Evolutionary conservation across 2,329 filamentous ascomycete genomes (phyloP), one percentile per base, ranked within the genome.

Genomic region (Aspergillus ustus): DNA sequence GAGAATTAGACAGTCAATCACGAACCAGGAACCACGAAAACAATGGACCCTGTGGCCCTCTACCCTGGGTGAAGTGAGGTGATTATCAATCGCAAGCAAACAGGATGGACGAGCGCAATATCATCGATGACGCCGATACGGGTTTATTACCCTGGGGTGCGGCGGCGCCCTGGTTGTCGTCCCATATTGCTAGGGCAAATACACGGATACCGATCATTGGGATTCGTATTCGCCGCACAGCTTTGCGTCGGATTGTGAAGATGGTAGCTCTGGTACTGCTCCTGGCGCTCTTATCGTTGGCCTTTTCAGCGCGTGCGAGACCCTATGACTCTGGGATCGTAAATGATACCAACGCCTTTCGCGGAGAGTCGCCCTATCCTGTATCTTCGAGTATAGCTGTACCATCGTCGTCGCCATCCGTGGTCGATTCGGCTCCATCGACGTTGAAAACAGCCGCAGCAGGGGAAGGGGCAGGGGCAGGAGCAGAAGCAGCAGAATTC

Each of bases 241-340:
- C 7, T 22, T 40, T 61, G n/a, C 59, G 51, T 20, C 55, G 56
- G 28, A 58, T n/a, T 54, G 20, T 60, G 54, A 63, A 61, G 45
- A 63, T 63, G 58, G 25, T 54, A 6, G n/a, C 58, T 19, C 17
- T 61, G 1, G 9, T 63, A 31, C 50, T n/a, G 1, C 4, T 63
- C 9, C 34, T 63, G 13, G 28, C 57, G 3, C 45, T 60, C 3
- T n/a, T 61, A 6, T 60, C 49, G 7, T 20, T 57, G 2, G 50
- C 57, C 5, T 7, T 55, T 7, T 55, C 58, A 1, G 46, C 44
- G n/a, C 48, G 28, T 28, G 52, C 55, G 28, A 51, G 25, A 9
- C 59, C 50, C 20, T 55, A 25, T 5, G 20, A 15, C 28, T 31
- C 20, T 22, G 19, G 43, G 28, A 20, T 19, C 25, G 17, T n/a